phyloP scores from a whole-genome alignment of 441 rosid genomes.

The Erysimum cheiri region DNA sequence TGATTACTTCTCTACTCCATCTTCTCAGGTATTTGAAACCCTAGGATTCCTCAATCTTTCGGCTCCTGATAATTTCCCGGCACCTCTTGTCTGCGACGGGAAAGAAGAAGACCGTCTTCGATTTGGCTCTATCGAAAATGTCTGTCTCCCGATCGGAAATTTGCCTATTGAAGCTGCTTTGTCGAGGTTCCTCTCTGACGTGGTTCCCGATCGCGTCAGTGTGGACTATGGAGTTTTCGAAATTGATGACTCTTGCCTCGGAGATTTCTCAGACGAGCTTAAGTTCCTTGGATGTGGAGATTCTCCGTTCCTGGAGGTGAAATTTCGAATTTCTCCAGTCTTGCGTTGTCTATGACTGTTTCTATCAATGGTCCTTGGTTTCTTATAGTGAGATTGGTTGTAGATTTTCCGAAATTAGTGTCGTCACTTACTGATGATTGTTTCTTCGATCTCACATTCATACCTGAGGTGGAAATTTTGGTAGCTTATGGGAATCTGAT shows the following conservation, averaged over 20 bases:
- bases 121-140: slow-evolving; percentile 44
- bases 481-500: slow-evolving; percentile 32
- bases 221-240: slow-evolving; percentile 45
- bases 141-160: slow-evolving; percentile 45
- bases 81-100: slow-evolving; percentile 34
- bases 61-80: slow-evolving; percentile 52
- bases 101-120: slow-evolving; percentile 45
- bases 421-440: slow-evolving; percentile 7
- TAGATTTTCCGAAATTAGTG: slow-evolving; percentile 4
- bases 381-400: slow-evolving; percentile 34
- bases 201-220: slow-evolving; percentile 57
- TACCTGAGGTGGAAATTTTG: slow-evolving; percentile 16
- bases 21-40: slow-evolving; percentile 49
- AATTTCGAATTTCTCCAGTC: slow-evolving; percentile 1
- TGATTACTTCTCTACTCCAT: slow-evolving; percentile 60
- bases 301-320: slow-evolving; percentile 41
- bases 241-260: slow-evolving; percentile 28
- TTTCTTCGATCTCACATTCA: slow-evolving; percentile 22
- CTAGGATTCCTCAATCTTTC: slow-evolving; percentile 72
- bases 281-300: slow-evolving; percentile 26
- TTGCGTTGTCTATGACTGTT: background rate
- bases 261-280: slow-evolving; percentile 16
- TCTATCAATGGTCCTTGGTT: slow-evolving; percentile 7
- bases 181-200: slow-evolving; percentile 61
- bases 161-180: slow-evolving; percentile 61